These are phyloP conservation scores for Alternaria metachromatica DNA, from an alignment of 2,329 filamentous ascomycete genomes.

Conservation along the genomic window DNA sequence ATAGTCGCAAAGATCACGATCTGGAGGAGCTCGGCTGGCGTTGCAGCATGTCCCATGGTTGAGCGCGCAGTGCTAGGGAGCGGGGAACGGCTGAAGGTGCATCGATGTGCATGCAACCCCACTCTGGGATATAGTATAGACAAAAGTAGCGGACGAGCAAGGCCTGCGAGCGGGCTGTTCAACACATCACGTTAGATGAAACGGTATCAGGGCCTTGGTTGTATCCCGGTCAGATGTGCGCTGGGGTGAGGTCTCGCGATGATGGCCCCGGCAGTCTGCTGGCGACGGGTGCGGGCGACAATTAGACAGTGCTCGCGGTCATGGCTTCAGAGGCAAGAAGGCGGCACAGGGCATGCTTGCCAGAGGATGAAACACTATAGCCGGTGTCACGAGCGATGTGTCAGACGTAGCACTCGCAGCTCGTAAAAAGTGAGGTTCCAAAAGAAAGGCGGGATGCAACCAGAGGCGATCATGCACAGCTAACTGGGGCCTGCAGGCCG, in stretches of 20 bases:
- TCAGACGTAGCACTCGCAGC: slow-evolving; percentile 9
- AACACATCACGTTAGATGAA: slow-evolving; percentile 10
- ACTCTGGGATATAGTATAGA: slow-evolving; percentile 2
- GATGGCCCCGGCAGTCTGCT: slow-evolving; percentile 3
- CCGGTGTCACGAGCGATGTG: not conserved
- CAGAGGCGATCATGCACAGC: slow-evolving; percentile 20
- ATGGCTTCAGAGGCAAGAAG: slow-evolving; percentile 7
- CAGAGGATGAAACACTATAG: slow-evolving; percentile 1
- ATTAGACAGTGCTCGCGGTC: slow-evolving; percentile 15
- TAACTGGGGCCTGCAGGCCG: not conserved
- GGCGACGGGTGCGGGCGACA: slow-evolving; percentile 1
- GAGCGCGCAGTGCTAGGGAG: slow-evolving; percentile 12
- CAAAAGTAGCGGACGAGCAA: not conserved
- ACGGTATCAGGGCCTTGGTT: slow-evolving; percentile 5
- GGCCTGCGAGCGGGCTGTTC: slow-evolving; percentile 1
- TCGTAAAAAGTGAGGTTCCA: slow-evolving; percentile 1
- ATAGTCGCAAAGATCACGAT: slow-evolving; percentile 14
- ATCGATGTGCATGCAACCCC: slow-evolving; percentile 14
- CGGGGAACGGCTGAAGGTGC: slow-evolving; percentile 20
- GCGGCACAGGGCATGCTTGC: slow-evolving; percentile 5
- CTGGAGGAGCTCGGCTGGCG: slow-evolving; percentile 8
- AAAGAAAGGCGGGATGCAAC: slow-evolving; percentile 1
- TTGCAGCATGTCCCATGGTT: slow-evolving; percentile 12
- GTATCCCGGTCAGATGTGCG: slow-evolving; percentile 6
- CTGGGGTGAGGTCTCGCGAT: slow-evolving; percentile 5